Evolutionary conservation across 1,284 basidiomycete genomes (phyloP).

Genomic region (Porogramme epimiltina): DNA sequence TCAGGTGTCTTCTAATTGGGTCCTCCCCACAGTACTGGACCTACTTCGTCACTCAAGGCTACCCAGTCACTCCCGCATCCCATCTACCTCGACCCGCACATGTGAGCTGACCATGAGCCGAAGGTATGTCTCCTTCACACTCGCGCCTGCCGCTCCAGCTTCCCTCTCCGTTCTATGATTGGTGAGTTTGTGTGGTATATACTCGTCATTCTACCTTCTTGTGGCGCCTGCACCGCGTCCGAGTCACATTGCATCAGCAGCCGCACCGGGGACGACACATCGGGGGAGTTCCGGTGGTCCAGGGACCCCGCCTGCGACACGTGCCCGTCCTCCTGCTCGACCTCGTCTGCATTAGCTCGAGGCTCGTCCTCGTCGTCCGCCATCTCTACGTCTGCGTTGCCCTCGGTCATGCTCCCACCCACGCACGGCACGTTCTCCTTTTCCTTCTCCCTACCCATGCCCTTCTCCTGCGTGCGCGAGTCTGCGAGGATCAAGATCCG

Average conservation of each 20-base stretch:
- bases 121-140: too few species aligned
- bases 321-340: conserved; percentile 78
- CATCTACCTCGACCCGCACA: too few species aligned
- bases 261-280: conserved; percentile 63
- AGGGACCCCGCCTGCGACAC: conserved; percentile 63
- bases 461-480: background rate
- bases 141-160: too few species aligned
- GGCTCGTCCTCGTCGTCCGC: conserved; percentile 37
- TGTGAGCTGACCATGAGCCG: too few species aligned
- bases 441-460: conserved; percentile 20
- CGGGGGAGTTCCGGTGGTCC: conserved; percentile 51
- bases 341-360: conserved; percentile 41
- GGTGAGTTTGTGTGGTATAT: too few species aligned
- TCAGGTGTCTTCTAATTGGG: too few species aligned
- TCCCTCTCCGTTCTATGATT: too few species aligned
- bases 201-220: too few species aligned
- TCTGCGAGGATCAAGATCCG: background rate
- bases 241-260: too few species aligned
- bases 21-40: too few species aligned
- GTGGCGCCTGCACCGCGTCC: background rate
- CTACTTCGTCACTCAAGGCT: too few species aligned
- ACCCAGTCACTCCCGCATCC: too few species aligned
- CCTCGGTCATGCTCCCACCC: conserved; percentile 34
- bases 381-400: conserved; percentile 61
- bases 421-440: conserved; percentile 44